A percentile compares a stretch with the other conserved stretches of the same genome.
Evolutionary conservation across 2,329 filamentous ascomycete species (phyloP).

Genomic region (Emmonsia crescens): DNA sequence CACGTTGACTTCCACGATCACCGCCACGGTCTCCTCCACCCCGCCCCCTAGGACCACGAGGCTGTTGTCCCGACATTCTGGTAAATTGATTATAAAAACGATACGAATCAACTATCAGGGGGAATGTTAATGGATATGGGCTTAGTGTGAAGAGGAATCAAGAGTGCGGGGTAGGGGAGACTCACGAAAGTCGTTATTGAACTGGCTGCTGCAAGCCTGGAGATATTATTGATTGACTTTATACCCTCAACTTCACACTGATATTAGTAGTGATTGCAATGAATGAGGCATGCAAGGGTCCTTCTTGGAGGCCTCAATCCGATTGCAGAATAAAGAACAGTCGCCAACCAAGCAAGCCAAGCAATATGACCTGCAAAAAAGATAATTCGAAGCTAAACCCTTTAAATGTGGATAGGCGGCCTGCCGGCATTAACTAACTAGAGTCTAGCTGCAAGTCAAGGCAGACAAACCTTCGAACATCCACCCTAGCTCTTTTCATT

Average conservation of each 20-base stretch:
- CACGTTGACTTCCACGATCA: not conserved
- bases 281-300: not conserved
- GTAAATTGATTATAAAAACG: not conserved
- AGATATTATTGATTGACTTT: not conserved
- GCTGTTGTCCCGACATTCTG: not conserved
- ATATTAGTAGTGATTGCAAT: too few species aligned
- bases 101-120: not conserved
- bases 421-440: not conserved
- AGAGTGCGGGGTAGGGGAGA: not conserved
- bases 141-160: not conserved
- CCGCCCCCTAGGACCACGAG: conserved; percentile 4
- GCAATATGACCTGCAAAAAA: too few species aligned
- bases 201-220: not conserved
- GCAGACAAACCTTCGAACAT: not conserved
- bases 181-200: not conserved
- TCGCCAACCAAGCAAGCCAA: not conserved
- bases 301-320: not conserved
- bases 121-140: not conserved
- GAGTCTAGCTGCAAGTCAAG: not conserved
- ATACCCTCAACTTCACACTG: too few species aligned
- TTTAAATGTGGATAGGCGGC: too few species aligned
- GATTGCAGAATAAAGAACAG: not conserved
- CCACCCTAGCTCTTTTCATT: not conserved
- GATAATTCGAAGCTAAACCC: too few species aligned
- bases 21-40: conserved; percentile 1